phyloP scores from a whole-genome alignment of 2,329 filamentous ascomycete species.

The Xylaria sp. region DNA sequence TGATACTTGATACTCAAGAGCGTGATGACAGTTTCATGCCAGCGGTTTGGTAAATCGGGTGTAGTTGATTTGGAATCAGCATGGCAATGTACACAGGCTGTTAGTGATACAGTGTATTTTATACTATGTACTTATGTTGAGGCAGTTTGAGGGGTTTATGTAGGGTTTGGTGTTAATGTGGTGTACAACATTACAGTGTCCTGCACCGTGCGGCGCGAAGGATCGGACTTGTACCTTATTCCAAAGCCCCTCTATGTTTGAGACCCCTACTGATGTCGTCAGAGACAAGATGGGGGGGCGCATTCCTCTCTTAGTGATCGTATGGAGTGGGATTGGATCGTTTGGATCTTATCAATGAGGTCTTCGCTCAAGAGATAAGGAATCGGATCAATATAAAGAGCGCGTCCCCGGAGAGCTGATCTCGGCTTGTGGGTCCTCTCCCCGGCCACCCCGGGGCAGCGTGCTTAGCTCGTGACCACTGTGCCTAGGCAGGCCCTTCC shows the following conservation, averaged over 20 bases:
- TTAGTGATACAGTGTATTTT: slow-evolving; percentile 13
- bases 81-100: neutral
- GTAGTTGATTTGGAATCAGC: slow-evolving; percentile 35
- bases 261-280: slow-evolving; percentile 33
- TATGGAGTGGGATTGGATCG: neutral
- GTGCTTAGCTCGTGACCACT: slow-evolving; percentile 10
- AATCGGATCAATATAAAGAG: slow-evolving; percentile 23
- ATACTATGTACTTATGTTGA: neutral
- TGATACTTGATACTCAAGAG: slow-evolving; percentile 14
- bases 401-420: slow-evolving; percentile 14
- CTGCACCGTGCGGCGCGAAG: slow-evolving; percentile 13
- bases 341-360: slow-evolving; percentile 1
- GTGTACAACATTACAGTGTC: slow-evolving; percentile 2
- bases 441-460: neutral
- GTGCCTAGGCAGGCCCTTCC: slow-evolving; percentile 18
- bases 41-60: slow-evolving; percentile 7
- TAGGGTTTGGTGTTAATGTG: neutral
- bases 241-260: slow-evolving; percentile 25
- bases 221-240: neutral
- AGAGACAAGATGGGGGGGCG: slow-evolving; percentile 14
- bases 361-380: slow-evolving; percentile 14
- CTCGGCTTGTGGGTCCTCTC: no score
- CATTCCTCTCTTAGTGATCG: no score
- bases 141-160: neutral
- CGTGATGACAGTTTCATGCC: slow-evolving; percentile 36